Evolutionary conservation across 176 grass and related monocot genomes (phyloP).

Genomic region (Musa troglodytarum): DNA sequence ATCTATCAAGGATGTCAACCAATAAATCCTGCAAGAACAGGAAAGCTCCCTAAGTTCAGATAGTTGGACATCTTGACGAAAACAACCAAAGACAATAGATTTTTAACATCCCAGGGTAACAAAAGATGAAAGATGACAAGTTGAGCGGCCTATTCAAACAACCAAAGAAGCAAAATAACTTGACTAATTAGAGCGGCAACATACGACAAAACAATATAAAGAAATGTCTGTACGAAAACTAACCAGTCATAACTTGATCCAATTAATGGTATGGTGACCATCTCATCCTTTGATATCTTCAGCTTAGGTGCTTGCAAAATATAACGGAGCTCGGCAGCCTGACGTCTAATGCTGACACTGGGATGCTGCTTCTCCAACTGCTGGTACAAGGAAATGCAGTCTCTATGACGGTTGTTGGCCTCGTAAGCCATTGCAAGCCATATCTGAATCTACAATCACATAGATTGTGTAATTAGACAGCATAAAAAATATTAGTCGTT

Average conservation of each 20-base stretch:
- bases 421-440: conserved; percentile 99
- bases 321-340: conserved; percentile 85
- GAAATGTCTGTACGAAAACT: conserved; percentile 10
- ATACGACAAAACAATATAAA: not conserved
- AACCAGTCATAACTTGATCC: conserved; percentile 94
- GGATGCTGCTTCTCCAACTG: conserved; percentile 77
- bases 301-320: conserved; percentile 90
- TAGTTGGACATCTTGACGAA: not conserved
- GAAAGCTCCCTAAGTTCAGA: not conserved
- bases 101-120: too few relatives aligned
- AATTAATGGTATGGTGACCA: conserved; percentile 91
- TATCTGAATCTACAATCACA: conserved; percentile 76
- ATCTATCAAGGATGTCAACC: not conserved
- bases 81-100: too few relatives aligned
- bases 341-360: conserved; percentile 75
- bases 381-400: conserved; percentile 94
- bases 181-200: conserved; percentile 1
- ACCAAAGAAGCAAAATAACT: not conserved
- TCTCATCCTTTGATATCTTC: conserved; percentile 97
- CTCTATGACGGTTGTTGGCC: conserved; percentile 82
- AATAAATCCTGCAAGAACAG: not conserved
- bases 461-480: not conserved
- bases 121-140: not conserved
- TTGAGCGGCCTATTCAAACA: not conserved
- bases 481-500: not conserved